Evolutionary conservation across 2,329 filamentous ascomycete species (phyloP).

Genomic region (Clathrospora elynae): DNA sequence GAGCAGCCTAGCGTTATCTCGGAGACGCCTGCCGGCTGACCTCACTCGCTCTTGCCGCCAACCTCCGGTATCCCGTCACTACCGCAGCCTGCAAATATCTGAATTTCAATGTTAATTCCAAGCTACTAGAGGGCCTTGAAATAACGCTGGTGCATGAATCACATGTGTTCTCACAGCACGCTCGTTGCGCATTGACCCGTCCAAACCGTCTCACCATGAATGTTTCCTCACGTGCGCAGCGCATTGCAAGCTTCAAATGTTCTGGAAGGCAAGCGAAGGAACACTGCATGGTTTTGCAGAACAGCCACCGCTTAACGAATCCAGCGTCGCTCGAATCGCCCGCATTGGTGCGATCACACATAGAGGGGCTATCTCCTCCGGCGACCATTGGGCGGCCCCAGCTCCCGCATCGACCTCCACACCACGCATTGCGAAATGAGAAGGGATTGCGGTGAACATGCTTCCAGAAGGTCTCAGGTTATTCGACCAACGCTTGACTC

Average conservation of each 20-base stretch:
- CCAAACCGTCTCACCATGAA: constrained; percentile 10
- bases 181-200: constrained; percentile 8
- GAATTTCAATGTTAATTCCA: constrained; percentile 10
- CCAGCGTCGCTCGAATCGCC: constrained; percentile 33
- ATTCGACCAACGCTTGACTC: constrained; percentile 22
- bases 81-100: constrained; percentile 20
- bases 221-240: constrained; percentile 20
- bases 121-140: constrained; percentile 9
- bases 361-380: too few relatives aligned
- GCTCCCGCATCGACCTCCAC: constrained; percentile 23
- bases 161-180: constrained; percentile 10
- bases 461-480: constrained; percentile 41
- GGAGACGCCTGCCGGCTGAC: constrained; percentile 31
- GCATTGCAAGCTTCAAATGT: constrained; percentile 22
- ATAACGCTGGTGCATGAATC: constrained; percentile 10
- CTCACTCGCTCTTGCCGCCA: constrained; percentile 32
- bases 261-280: constrained; percentile 23
- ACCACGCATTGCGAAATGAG: constrained; percentile 25
- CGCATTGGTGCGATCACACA: constrained; percentile 16
- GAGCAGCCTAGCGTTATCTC: constrained; percentile 15
- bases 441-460: constrained; percentile 33
- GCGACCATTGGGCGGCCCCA: constrained; percentile 38
- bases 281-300: constrained; percentile 19
- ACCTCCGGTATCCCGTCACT: constrained; percentile 18
- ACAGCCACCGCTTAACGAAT: constrained; percentile 38